Percentiles rank a stretch among this genome's conserved stretches.
Evolutionary conservation across 331 rosid genomes (phyloP).

Genomic region (Acacia pycnantha): DNA sequence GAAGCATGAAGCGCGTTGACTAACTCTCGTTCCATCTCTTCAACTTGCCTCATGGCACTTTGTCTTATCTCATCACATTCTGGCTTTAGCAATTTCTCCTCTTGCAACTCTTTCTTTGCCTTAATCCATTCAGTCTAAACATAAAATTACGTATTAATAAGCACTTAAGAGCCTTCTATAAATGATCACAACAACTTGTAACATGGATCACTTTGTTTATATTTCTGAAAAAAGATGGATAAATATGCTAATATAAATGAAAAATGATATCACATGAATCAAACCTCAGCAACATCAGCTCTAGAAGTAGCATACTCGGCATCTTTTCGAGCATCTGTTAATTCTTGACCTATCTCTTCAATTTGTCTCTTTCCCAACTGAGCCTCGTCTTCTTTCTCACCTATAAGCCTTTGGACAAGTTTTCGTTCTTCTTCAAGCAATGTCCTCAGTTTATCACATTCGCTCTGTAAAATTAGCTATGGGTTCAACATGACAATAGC

Average conservation of each 20-base stretch:
- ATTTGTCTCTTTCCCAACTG: slow-evolving; percentile 47
- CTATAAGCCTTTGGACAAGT: slow-evolving; percentile 45
- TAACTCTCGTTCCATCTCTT: too few species aligned
- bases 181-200: neutral
- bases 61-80: too few species aligned
- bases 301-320: slow-evolving; percentile 39
- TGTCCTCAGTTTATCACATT: slow-evolving; percentile 63
- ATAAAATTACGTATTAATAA: too few species aligned
- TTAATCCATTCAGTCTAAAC: too few species aligned
- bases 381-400: slow-evolving; percentile 47
- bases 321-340: slow-evolving; percentile 41
- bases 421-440: slow-evolving; percentile 63
- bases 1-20: too few species aligned
- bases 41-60: too few species aligned
- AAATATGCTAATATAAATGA: neutral
- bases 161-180: too few species aligned
- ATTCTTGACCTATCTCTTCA: slow-evolving; percentile 55
- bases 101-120: too few species aligned
- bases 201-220: slow-evolving; percentile 41
- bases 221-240: neutral
- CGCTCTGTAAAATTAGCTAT: slow-evolving; percentile 44
- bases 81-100: too few species aligned
- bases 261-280: neutral
- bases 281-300: slow-evolving; percentile 51
- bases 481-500: neutral